A percentile compares a stretch with the other conserved stretches of the same genome.
Evolutionary conservation across 352 stramenopile species (phyloP).

Genomic region (Phytophthora tentaculata): DNA sequence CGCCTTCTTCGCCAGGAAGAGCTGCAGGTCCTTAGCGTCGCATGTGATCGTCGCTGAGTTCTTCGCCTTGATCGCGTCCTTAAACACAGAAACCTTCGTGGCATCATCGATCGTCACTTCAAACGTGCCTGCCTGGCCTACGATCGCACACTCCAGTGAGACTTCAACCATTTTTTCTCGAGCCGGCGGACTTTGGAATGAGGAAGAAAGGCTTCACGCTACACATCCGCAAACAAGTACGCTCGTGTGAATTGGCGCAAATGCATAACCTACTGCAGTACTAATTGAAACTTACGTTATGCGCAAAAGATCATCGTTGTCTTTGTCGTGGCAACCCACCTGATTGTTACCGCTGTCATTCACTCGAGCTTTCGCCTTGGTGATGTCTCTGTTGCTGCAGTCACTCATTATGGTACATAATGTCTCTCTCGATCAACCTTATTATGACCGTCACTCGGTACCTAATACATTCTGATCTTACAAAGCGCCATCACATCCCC

Average conservation of each 20-base stretch:
- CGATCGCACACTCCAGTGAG: too few species aligned
- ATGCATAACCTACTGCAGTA: too few species aligned
- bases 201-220: not conserved
- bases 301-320: conserved; percentile 8
- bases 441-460: too few species aligned
- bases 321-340: conserved; percentile 5
- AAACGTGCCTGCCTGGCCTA: too few species aligned
- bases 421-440: too few species aligned
- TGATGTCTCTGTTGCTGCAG: conserved; percentile 37
- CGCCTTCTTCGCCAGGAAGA: conserved; percentile 15
- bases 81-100: too few species aligned
- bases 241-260: not conserved
- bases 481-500: conserved; percentile 21
- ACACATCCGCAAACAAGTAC: conserved; percentile 14
- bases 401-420: conserved; percentile 29
- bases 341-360: conserved; percentile 9
- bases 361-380: conserved; percentile 32
- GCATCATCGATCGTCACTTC: too few species aligned
- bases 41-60: too few species aligned
- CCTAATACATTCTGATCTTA: not conserved
- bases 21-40: not conserved
- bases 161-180: too few species aligned
- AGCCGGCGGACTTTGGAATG: too few species aligned
- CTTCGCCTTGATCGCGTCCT: too few species aligned
- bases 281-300: too few species aligned